Conservation (phyloP, 1,284 basidiomycete genomes). For the Ustilago crameri region DNA sequence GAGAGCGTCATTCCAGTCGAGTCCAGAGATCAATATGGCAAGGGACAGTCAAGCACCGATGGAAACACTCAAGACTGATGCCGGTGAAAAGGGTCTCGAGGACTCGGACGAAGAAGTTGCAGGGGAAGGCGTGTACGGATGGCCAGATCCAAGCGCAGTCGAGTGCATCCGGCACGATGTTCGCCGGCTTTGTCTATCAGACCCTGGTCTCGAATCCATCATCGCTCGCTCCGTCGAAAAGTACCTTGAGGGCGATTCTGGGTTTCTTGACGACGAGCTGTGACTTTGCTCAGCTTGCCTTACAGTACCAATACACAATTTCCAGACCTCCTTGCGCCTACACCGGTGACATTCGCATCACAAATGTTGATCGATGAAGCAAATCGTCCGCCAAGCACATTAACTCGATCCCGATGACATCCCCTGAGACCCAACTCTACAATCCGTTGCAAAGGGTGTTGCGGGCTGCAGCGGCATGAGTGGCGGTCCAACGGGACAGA, state of each 20-base stretch:
- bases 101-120: not conserved
- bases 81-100: no score
- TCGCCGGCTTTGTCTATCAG: slow-evolving; percentile 19
- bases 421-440: no score
- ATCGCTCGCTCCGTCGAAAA: slow-evolving; percentile 22
- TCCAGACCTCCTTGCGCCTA: not conserved
- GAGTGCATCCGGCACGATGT: slow-evolving; percentile 25
- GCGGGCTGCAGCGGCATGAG: no score
- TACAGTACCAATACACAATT: not conserved
- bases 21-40: not conserved
- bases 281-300: no score
- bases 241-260: slow-evolving; percentile 3
- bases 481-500: no score
- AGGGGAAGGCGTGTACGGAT: slow-evolving; percentile 14
- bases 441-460: no score
- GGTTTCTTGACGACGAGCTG: not conserved
- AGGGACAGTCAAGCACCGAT: not conserved
- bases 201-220: slow-evolving; percentile 13
- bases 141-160: slow-evolving; percentile 29
- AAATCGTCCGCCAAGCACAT: no score
- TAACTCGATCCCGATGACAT: no score
- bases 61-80: not conserved
- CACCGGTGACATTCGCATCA: not conserved
- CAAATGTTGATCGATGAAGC: no score
- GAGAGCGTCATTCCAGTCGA: no score